phyloP scores from a whole-genome alignment of 139 green algal genomes.

The Diplosphaera chodatii region DNA sequence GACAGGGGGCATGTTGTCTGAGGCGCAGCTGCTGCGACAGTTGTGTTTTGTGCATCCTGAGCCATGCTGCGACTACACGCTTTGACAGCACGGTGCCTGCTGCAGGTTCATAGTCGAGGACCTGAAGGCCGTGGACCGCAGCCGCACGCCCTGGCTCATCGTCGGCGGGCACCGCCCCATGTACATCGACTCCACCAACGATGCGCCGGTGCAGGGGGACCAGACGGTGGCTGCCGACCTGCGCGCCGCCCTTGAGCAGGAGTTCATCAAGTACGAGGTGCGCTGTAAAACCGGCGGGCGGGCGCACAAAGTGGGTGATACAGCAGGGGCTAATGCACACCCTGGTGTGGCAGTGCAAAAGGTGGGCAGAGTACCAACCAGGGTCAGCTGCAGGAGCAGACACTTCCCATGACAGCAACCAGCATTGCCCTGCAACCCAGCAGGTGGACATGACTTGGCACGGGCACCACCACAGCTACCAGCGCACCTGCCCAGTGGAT shows the following conservation, averaged over 20 bases:
- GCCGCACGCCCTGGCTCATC: conserved; percentile 62
- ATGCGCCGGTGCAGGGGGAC: conserved; percentile 31
- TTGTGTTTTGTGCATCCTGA: neutral
- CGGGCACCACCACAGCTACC: conserved; percentile 37
- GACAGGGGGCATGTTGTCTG: no score
- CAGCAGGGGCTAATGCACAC: no score
- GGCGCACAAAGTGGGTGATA: no score
- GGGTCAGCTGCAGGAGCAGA: no score
- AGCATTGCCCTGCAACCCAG: no score
- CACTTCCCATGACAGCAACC: no score
- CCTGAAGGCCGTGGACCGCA: conserved; percentile 40
- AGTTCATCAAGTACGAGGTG: conserved; percentile 35
- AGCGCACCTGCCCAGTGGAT: conserved; percentile 29
- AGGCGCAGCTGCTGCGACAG: no score
- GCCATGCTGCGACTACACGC: no score
- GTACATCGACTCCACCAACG: conserved; percentile 47
- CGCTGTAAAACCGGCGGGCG: neutral
- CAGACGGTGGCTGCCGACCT: conserved; percentile 25
- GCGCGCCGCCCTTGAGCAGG: conserved; percentile 26
- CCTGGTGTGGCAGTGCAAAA: no score
- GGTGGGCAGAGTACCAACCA: no score
- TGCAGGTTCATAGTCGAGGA: conserved; percentile 36
- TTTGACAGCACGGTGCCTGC: no score
- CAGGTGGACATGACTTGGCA: conserved; percentile 26
- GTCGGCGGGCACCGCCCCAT: conserved; percentile 57